Percentiles rank a stretch among this genome's conserved stretches.
Conservation (phyloP, 1,284 basidiomycete genomes). For the Earliella scabrosa region DNA sequence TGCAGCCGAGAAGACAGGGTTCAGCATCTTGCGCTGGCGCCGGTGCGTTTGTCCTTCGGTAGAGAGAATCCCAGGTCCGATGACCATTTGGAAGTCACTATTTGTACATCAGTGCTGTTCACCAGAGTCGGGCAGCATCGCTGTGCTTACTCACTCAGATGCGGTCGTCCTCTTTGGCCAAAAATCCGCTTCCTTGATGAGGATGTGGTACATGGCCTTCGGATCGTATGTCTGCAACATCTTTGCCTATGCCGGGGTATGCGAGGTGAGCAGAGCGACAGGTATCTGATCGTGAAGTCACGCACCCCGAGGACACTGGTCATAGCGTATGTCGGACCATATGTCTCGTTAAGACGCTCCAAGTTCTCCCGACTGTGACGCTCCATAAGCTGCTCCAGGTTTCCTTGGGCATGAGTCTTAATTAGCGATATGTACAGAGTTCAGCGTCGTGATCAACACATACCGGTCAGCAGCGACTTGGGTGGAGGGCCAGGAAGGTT, state of each 20-base stretch:
- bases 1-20: conserved; percentile 20
- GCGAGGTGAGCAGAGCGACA: background rate
- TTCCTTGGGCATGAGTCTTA: conserved; percentile 5
- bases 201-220: conserved; percentile 9
- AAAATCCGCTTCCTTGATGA: conserved; percentile 14
- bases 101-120: too few species aligned
- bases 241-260: background rate
- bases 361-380: too few species aligned
- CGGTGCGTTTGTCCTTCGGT: conserved; percentile 12
- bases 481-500: conserved; percentile 10
- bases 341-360: too few species aligned
- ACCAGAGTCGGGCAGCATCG: too few species aligned
- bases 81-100: background rate
- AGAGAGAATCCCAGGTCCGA: conserved; percentile 26
- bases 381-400: too few species aligned
- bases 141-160: too few species aligned
- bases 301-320: conserved; percentile 25
- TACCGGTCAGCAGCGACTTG: conserved; percentile 2
- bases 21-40: conserved; percentile 22
- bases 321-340: too few species aligned
- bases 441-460: background rate
- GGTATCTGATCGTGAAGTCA: background rate
- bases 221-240: conserved; percentile 9
- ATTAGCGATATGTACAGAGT: background rate
- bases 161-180: too few species aligned